phyloP scores from a whole-genome alignment of 2,329 filamentous ascomycete genomes.

The Sporothrix sp. region DNA sequence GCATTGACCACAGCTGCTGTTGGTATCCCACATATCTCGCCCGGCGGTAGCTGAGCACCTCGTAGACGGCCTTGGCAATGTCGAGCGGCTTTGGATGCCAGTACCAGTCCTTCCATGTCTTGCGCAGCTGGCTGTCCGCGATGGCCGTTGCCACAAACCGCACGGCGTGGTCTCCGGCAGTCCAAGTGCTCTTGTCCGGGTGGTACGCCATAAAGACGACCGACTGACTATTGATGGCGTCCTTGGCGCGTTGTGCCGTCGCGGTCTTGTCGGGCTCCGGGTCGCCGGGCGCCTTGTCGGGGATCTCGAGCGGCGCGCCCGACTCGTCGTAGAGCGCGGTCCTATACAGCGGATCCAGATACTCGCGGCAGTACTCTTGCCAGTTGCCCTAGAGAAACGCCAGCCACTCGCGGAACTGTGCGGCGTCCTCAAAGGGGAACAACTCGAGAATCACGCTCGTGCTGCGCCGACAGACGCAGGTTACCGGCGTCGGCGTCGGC shows the following conservation, averaged over 20 bases:
- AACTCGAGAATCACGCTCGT: conserved; percentile 32
- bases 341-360: conserved; percentile 15
- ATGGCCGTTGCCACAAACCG: conserved; percentile 30
- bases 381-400: conserved; percentile 27
- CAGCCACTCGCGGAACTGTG: conserved; percentile 30
- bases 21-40: conserved; percentile 18
- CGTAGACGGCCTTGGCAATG: conserved; percentile 28
- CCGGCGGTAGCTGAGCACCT: conserved; percentile 29
- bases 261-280: conserved; percentile 27
- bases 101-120: conserved; percentile 25
- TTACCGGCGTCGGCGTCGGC: not conserved
- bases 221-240: conserved; percentile 24
- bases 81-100: conserved; percentile 27
- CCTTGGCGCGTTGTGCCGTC: conserved; percentile 24
- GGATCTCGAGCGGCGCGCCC: not conserved
- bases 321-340: conserved; percentile 10
- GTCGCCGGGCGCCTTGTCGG: conserved; percentile 10
- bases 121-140: conserved; percentile 27
- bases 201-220: conserved; percentile 28
- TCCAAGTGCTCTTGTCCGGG: conserved; percentile 29
- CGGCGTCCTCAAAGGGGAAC: conserved; percentile 27
- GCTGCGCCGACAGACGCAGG: conserved; percentile 23
- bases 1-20: conserved; percentile 5
- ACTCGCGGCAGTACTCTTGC: conserved; percentile 30
- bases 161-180: conserved; percentile 29